Base-by-base conservation (phyloP, 2,329 filamentous ascomycete genomes). In the Epichloe festucae region DNA sequence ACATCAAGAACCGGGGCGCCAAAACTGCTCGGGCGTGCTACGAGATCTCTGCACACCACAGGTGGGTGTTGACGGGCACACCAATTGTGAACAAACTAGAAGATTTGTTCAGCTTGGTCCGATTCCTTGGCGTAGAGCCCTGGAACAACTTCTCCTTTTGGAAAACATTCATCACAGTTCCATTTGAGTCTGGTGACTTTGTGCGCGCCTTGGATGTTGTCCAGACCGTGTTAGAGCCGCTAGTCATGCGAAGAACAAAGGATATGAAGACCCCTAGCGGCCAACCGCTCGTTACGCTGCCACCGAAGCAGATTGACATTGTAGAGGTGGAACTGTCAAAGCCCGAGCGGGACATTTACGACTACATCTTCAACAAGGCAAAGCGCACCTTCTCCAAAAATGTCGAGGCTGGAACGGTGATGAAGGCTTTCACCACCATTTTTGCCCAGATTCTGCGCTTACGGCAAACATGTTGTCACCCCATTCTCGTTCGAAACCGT, bases 131-230 rank as follows among this genome's bases (percentile, higher is more conserved):
- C 52, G 93, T 98, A 4, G 91, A 97, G 64, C 93, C 93, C 0
- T 98, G 93, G 93, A 93, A 86, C 62, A 97, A 97, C 65, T 98
- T 98, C 66, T 95, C 90, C 0, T 98, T 95, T 70, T 98, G 93
- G 93, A 90, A 90, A 64, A 97, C 93, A 0, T 98, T 98, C 65
- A 97, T 98, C 62, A 98, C 93, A 0, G 84, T 95, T 1, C 93
- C 93, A 0, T 98, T 98, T 57, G 93, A 98, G 66, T 91, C 89
- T 0, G 93, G 93, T 58, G 87, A 98, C 56, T 96, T 95, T 63
- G 81, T 96, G 58, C 84, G 90, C 4, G 93, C 93, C 0, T 74
- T 98, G 7, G 93, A 97, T 63, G 93, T 98, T 2, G 93, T 98
- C 2, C 93, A 98, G 65, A 98, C 91, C 0, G 91, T 98, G 0